Percentiles rank a stretch among this genome's conserved stretches.
These are phyloP conservation scores for Chytridium lagenaria DNA, from an alignment of 371 early-diverging fungal genomes.

Conservation along the genomic window DNA sequence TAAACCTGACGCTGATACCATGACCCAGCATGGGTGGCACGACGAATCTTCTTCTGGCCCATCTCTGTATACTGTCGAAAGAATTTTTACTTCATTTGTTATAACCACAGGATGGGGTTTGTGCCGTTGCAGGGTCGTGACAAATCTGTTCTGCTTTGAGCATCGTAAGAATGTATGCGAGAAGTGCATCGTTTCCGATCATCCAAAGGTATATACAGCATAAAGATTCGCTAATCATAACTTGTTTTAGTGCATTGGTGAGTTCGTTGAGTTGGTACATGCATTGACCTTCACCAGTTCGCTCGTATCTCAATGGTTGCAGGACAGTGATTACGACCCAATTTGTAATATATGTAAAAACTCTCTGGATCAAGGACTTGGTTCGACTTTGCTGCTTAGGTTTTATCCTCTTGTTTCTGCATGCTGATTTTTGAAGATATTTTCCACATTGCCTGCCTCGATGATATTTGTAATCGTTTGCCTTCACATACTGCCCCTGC, in stretches of 20 bases:
- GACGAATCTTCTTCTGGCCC: neutral
- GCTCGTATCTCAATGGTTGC: slow-evolving; percentile 62
- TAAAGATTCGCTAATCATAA: neutral
- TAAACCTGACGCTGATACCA: slow-evolving; percentile 70
- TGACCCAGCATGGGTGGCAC: slow-evolving; percentile 70
- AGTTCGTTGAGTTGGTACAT: neutral
- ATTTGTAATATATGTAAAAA: slow-evolving; percentile 50
- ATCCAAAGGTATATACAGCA: slow-evolving; percentile 34
- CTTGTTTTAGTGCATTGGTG: slow-evolving; percentile 40
- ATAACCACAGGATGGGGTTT: too few species aligned
- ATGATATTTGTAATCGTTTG: slow-evolving; percentile 38
- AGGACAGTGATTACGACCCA: slow-evolving; percentile 57
- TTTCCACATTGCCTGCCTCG: slow-evolving; percentile 54
- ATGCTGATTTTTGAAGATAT: slow-evolving; percentile 39
- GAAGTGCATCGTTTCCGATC: slow-evolving; percentile 55
- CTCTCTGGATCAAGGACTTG: slow-evolving; percentile 40
- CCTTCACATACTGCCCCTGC: slow-evolving; percentile 54
- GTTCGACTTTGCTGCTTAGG: slow-evolving; percentile 56
- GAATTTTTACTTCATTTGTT: neutral
- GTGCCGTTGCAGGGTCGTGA: slow-evolving; percentile 61
- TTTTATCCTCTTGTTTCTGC: slow-evolving; percentile 17
- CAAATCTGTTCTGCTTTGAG: slow-evolving; percentile 61
- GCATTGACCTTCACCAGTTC: slow-evolving; percentile 40
- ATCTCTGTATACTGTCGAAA: neutral
- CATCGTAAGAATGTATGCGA: slow-evolving; percentile 65